Evolutionary conservation across 768 basidiomycete genomes (phyloP).

Genomic region (Kwoniella europaea): DNA sequence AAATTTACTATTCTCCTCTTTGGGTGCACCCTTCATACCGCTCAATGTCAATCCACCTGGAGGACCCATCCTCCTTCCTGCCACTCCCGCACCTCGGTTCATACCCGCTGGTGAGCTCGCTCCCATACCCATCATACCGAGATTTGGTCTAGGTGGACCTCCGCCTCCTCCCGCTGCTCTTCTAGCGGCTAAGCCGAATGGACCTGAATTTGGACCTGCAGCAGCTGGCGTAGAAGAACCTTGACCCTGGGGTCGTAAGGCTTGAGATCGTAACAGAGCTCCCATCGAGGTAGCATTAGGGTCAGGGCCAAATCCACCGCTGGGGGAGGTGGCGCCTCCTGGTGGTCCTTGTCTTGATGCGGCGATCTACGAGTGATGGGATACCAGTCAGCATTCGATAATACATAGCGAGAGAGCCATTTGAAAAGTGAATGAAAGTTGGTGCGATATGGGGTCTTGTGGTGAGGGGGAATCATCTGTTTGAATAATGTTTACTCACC

Average conservation of each 20-base stretch:
- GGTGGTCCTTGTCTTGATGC: slow-evolving; percentile 41
- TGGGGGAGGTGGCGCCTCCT: slow-evolving; percentile 14
- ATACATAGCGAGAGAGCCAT: no score
- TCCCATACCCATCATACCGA: slow-evolving; percentile 32
- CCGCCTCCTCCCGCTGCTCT: slow-evolving; percentile 54
- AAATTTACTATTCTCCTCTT: slow-evolving; percentile 75
- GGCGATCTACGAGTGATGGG: slow-evolving; percentile 30
- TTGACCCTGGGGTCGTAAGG: slow-evolving; percentile 28
- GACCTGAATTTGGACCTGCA: slow-evolving; percentile 52
- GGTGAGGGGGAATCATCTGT: background rate
- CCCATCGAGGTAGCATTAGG: slow-evolving; percentile 55
- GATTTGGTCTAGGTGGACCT: slow-evolving; percentile 26
- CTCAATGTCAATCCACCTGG: slow-evolving; percentile 62
- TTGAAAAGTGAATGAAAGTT: no score
- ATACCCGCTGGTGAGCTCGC: slow-evolving; percentile 31
- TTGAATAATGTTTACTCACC: slow-evolving; percentile 61
- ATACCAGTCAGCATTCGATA: slow-evolving; percentile 5
- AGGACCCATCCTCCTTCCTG: slow-evolving; percentile 57
- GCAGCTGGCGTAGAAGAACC: slow-evolving; percentile 22
- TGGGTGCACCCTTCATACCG: slow-evolving; percentile 68
- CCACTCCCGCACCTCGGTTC: slow-evolving; percentile 51
- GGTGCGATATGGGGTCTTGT: background rate
- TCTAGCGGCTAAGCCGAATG: slow-evolving; percentile 58
- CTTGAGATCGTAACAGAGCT: slow-evolving; percentile 54
- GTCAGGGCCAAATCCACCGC: slow-evolving; percentile 36